A percentile compares a stretch with the other conserved stretches of the same genome.
These are phyloP conservation scores for Massospora cicadina DNA, from an alignment of 371 early-diverging fungal species.

Conservation along the genomic window DNA sequence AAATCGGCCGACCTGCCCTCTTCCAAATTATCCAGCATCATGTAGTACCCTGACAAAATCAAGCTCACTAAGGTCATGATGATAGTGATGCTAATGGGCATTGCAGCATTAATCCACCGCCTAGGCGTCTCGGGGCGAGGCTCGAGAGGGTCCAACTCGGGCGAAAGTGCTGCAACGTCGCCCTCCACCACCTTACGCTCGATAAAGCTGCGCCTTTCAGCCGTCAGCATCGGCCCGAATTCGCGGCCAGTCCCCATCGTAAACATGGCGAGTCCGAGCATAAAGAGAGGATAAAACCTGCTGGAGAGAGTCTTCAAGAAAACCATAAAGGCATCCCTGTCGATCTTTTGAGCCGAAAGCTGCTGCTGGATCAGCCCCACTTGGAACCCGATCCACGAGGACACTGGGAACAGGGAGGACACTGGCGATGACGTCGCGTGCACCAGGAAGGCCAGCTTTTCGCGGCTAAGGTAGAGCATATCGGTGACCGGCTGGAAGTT, in stretches of 20 bases:
- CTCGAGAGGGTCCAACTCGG: not conserved
- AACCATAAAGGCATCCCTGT: conserved; percentile 1
- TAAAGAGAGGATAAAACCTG: conserved; percentile 7
- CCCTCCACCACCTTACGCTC: not conserved
- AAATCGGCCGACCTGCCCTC: not conserved
- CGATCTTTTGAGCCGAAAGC: not conserved
- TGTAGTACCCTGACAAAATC: conserved; percentile 5
- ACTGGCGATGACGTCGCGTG: conserved; percentile 10
- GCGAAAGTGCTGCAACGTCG: not conserved
- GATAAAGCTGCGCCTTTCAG: conserved; percentile 7
- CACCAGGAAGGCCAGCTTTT: conserved; percentile 10
- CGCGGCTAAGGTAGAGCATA: not conserved
- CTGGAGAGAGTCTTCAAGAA: conserved; percentile 2
- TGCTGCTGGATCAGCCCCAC: conserved; percentile 5
- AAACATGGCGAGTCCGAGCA: not conserved
- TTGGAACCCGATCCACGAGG: conserved; percentile 11
- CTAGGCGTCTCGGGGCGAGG: not conserved
- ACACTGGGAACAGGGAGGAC: not conserved
- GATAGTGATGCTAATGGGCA: conserved; percentile 6
- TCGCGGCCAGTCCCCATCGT: not conserved
- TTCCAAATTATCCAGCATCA: not conserved
- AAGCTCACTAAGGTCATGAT: conserved; percentile 4
- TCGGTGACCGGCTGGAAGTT: conserved; percentile 10
- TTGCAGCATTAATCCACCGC: conserved; percentile 11
- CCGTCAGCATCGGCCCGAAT: conserved; percentile 9